phyloP scores from a whole-genome alignment of 257 asterid genomes.

The Parsonsia alboflavescens region DNA sequence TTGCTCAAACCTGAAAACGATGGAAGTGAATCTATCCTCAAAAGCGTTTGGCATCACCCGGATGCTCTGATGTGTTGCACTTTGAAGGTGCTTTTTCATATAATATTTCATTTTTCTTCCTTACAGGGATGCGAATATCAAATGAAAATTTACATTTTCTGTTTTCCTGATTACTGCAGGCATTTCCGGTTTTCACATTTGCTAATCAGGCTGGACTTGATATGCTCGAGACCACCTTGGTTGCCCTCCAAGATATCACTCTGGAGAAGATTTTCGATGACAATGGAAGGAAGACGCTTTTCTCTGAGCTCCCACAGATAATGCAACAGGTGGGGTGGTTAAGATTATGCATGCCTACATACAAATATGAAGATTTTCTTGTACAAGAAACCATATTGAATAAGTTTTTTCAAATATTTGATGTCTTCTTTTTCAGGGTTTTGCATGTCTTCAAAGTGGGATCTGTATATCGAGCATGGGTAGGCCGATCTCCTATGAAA shows the following conservation, averaged over 20 bases:
- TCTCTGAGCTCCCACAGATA: slow-evolving; percentile 82
- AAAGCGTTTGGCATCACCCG: slow-evolving; percentile 85
- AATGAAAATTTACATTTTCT: not conserved
- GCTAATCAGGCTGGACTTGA: slow-evolving; percentile 95
- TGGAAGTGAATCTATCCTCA: slow-evolving; percentile 61
- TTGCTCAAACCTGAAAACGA: slow-evolving; percentile 63
- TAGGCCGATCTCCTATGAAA: slow-evolving; percentile 43
- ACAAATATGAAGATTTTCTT: not conserved
- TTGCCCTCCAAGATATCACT: slow-evolving; percentile 82
- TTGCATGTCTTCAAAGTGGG: slow-evolving; percentile 42
- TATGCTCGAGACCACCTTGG: slow-evolving; percentile 92
- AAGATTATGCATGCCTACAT: not conserved
- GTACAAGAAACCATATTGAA: not conserved
- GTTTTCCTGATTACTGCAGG: slow-evolving; percentile 35
- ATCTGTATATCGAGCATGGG: slow-evolving; percentile 51
- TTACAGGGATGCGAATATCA: not conserved
- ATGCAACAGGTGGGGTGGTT: slow-evolving; percentile 64
- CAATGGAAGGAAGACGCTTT: slow-evolving; percentile 63
- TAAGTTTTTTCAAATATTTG: not conserved
- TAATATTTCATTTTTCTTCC: not conserved
- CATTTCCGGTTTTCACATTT: slow-evolving; percentile 81
- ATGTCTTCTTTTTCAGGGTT: slow-evolving; percentile 30
- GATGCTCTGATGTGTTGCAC: slow-evolving; percentile 94
- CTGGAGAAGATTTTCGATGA: slow-evolving; percentile 81
- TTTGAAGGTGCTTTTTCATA: slow-evolving; percentile 47